Evolutionary conservation across 1,284 basidiomycete species (phyloP).

Genomic region (Tilletiopsis washingtonensis): DNA sequence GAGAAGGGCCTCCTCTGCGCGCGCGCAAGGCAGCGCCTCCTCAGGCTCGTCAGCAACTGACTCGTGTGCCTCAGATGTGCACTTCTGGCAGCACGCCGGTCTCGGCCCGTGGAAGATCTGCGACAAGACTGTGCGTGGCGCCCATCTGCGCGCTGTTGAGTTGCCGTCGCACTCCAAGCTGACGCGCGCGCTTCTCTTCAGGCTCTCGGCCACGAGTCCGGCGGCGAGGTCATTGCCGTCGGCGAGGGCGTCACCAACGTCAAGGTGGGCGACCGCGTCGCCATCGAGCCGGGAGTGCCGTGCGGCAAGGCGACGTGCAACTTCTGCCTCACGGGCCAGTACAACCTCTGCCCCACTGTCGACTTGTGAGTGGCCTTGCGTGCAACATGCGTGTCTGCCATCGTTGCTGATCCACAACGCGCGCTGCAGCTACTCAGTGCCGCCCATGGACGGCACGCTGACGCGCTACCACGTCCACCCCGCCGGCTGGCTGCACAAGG

Average conservation of each 20-base stretch:
- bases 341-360: slow-evolving; percentile 50
- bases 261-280: slow-evolving; percentile 34
- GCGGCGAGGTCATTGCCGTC: slow-evolving; percentile 38
- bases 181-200: too few species aligned
- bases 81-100: slow-evolving; percentile 53
- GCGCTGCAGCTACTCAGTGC: slow-evolving; percentile 49
- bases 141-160: too few species aligned
- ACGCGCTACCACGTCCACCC: slow-evolving; percentile 52
- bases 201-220: slow-evolving; percentile 42
- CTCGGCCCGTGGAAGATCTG: slow-evolving; percentile 38
- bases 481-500: slow-evolving; percentile 54
- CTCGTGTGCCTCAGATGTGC: slow-evolving; percentile 51
- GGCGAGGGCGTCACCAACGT: slow-evolving; percentile 38
- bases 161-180: too few species aligned
- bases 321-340: slow-evolving; percentile 52
- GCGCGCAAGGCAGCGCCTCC: too few species aligned
- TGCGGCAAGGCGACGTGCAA: slow-evolving; percentile 48
- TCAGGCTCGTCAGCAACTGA: too few species aligned
- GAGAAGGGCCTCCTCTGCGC: too few species aligned
- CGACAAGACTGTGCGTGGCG: too few species aligned
- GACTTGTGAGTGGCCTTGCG: too few species aligned
- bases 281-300: slow-evolving; percentile 49
- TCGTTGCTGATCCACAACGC: too few species aligned
- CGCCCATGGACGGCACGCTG: slow-evolving; percentile 42
- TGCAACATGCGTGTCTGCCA: slow-evolving; percentile 50